phyloP scores from a whole-genome alignment of 1,284 basidiomycete species.

The Leccinum colubrinum region DNA sequence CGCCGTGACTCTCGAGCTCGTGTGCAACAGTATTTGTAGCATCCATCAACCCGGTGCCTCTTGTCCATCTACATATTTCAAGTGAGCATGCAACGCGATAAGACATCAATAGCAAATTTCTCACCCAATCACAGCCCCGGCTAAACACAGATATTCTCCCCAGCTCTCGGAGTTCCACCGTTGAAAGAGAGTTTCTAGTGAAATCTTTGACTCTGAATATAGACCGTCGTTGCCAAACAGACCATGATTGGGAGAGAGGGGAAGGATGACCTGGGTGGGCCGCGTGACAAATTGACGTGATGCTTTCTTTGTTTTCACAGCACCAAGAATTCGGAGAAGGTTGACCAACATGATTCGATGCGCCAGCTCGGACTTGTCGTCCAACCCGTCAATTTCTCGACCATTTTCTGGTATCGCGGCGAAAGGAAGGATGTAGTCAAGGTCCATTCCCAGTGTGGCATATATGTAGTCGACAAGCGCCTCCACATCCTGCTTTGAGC shows the following conservation, averaged over 20 bases:
- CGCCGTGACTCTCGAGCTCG: conserved; percentile 90
- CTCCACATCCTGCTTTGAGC: conserved; percentile 96
- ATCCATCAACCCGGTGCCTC: conserved; percentile 97
- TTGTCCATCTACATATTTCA: conserved; percentile 72
- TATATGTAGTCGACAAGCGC: conserved; percentile 98
- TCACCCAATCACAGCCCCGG: conserved; percentile 96
- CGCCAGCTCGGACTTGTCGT: conserved; percentile 97
- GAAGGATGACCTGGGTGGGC: conserved; percentile 96
- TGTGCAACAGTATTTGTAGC: conserved; percentile 95
- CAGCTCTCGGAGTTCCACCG: conserved; percentile 88
- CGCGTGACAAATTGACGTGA: conserved; percentile 95
- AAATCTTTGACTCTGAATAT: conserved; percentile 98
- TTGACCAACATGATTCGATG: conserved; percentile 98
- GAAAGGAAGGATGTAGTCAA: conserved; percentile 98
- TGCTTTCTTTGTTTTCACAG: conserved; percentile 97
- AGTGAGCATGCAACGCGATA: conserved; percentile 8
- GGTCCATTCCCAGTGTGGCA: conserved; percentile 88
- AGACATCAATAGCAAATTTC: conserved; percentile 10
- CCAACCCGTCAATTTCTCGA: conserved; percentile 94
- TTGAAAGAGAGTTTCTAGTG: too few relatives aligned
- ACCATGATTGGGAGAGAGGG: conserved; percentile 97
- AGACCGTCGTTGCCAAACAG: conserved; percentile 97
- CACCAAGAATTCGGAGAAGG: conserved; percentile 91
- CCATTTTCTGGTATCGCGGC: conserved; percentile 98
- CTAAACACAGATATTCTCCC: conserved; percentile 98